These are phyloP conservation scores for Phytophthora pluvialis DNA, from an alignment of 352 stramenopile genomes.

Conservation along the genomic window DNA sequence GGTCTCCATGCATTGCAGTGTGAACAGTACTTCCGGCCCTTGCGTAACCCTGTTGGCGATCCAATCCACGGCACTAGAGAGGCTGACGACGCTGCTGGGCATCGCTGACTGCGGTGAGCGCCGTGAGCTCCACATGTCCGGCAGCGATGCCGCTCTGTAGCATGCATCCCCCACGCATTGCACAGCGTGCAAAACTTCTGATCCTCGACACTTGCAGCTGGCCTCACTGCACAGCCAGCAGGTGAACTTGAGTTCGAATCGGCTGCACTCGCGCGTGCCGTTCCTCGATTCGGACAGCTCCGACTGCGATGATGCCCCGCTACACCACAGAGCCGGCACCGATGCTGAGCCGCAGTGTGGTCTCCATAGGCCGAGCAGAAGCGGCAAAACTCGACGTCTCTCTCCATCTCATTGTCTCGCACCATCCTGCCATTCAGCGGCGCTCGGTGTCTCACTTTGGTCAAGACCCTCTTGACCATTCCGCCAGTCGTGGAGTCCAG, in stretches of 20 bases:
- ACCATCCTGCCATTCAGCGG: slow-evolving; percentile 45
- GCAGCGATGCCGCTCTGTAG: slow-evolving; percentile 66
- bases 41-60: slow-evolving; percentile 42
- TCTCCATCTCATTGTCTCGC: slow-evolving; percentile 38
- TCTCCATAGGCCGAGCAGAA: slow-evolving; percentile 77
- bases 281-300: slow-evolving; percentile 45
- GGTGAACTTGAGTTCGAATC: slow-evolving; percentile 1
- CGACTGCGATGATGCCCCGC: slow-evolving; percentile 69
- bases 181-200: slow-evolving; percentile 72
- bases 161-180: slow-evolving; percentile 57
- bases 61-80: slow-evolving; percentile 51
- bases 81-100: slow-evolving; percentile 28
- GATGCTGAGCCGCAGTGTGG: slow-evolving; percentile 67
- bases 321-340: slow-evolving; percentile 66
- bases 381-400: slow-evolving; percentile 66
- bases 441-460: slow-evolving; percentile 62
- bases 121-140: slow-evolving; percentile 60
- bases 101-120: slow-evolving; percentile 64
- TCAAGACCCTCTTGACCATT: slow-evolving; percentile 78
- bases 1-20: slow-evolving; percentile 58
- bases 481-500: slow-evolving; percentile 78
- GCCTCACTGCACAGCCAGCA: slow-evolving; percentile 5
- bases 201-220: slow-evolving; percentile 17
- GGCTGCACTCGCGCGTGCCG: background rate
- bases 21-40: slow-evolving; percentile 62